Evolutionary conservation across 148 eudicot genomes (phyloP).

Genomic region (Rhododendron molle): DNA sequence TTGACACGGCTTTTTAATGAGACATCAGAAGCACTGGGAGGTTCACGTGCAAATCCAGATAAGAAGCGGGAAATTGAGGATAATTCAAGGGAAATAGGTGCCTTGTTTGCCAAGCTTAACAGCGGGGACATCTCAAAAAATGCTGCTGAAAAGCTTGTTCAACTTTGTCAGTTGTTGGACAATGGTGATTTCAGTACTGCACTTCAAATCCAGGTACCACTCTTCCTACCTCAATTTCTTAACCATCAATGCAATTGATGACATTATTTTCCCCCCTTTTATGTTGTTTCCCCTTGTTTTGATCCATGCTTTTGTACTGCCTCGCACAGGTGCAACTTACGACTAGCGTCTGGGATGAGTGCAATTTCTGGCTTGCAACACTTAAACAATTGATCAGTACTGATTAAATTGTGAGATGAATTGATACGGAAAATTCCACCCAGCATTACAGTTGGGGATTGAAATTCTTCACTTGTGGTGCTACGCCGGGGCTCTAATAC

Average conservation of each 20-base stretch:
- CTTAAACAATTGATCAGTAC: slow-evolving; percentile 19
- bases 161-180: no score
- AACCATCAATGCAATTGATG: background rate
- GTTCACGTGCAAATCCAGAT: no score
- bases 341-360: slow-evolving; percentile 23
- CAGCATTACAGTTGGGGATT: background rate
- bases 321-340: slow-evolving; percentile 23
- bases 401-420: slow-evolving; percentile 13
- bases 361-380: slow-evolving; percentile 25
- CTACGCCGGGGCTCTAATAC: background rate
- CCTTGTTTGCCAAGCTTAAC: no score
- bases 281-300: background rate
- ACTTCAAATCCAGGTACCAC: no score
- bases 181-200: no score
- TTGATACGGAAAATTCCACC: background rate
- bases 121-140: no score
- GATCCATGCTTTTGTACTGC: background rate
- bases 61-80: no score
- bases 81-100: no score
- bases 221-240: background rate
- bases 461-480: background rate
- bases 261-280: background rate
- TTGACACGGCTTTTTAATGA: no score
- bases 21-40: no score
- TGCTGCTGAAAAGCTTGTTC: no score